phyloP scores from a whole-genome alignment of 257 asterid species.

The Striga asiatica region DNA sequence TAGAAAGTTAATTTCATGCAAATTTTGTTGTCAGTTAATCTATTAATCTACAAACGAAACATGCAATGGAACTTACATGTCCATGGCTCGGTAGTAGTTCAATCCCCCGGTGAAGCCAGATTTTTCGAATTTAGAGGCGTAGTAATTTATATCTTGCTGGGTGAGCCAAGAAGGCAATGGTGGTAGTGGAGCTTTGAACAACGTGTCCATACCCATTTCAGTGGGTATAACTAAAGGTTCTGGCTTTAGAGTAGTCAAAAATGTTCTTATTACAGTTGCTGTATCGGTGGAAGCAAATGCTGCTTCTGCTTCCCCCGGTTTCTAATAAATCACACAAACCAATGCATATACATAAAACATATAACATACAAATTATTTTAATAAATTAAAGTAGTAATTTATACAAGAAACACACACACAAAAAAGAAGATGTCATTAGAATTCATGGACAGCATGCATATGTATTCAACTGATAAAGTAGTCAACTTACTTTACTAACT shows the following conservation, averaged over 20 bases:
- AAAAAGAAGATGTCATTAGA: too few species aligned
- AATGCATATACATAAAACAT: too few species aligned
- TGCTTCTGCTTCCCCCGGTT: slow-evolving; percentile 28
- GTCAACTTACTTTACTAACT: too few species aligned
- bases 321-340: slow-evolving; percentile 10
- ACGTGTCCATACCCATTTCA: slow-evolving; percentile 9
- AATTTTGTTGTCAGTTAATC: too few species aligned
- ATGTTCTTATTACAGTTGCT: slow-evolving; percentile 8
- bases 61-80: slow-evolving; percentile 22
- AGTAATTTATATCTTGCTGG: slow-evolving; percentile 29
- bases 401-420: too few species aligned
- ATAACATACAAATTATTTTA: too few species aligned
- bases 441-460: too few species aligned
- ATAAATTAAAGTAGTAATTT: too few species aligned
- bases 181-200: slow-evolving; percentile 9
- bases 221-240: slow-evolving; percentile 21
- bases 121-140: slow-evolving; percentile 24
- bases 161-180: slow-evolving; percentile 34
- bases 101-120: slow-evolving; percentile 43
- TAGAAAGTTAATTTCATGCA: too few species aligned
- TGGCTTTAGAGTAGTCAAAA: slow-evolving; percentile 4
- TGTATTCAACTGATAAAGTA: too few species aligned
- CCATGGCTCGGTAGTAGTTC: slow-evolving; percentile 45
- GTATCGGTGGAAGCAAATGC: slow-evolving; percentile 20
- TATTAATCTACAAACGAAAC: too few species aligned